phyloP scores from a whole-genome alignment of 192 early-diverging fungal genomes.

The Gigaspora rosea region DNA sequence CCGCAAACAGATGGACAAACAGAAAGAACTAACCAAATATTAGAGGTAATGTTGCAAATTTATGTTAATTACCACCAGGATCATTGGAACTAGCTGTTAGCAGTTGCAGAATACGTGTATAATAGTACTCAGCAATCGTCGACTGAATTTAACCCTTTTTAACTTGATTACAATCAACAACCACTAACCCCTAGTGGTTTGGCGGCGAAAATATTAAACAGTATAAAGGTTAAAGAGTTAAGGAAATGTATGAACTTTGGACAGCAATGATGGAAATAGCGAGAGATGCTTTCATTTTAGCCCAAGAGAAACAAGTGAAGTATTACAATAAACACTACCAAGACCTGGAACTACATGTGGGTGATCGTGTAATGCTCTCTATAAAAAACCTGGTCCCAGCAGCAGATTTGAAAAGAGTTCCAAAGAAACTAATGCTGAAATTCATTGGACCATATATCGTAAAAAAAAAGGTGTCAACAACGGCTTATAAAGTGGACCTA shows the following conservation, averaged over 20 bases:
- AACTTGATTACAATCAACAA: neutral
- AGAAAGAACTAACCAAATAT: conserved; percentile 25
- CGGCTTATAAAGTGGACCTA: conserved; percentile 33
- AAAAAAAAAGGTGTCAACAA: neutral
- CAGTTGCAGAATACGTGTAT: conserved; percentile 51
- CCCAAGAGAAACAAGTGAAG: too few relatives aligned
- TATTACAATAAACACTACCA: neutral
- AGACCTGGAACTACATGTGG: neutral
- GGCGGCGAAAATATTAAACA: too few relatives aligned
- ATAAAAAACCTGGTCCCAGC: too few relatives aligned
- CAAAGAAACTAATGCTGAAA: conserved; percentile 34
- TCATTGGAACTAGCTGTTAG: conserved; percentile 50
- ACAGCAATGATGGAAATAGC: neutral
- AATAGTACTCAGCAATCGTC: conserved; percentile 44
- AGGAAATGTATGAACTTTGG: neutral
- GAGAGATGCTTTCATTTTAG: conserved; percentile 18
- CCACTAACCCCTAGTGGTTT: neutral
- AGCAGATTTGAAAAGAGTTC: conserved; percentile 34
- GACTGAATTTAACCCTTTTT: neutral
- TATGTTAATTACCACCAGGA: conserved; percentile 38
- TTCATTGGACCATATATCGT: conserved; percentile 34
- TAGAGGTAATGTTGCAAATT: conserved; percentile 34
- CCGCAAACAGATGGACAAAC: conserved; percentile 42
- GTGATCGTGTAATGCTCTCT: too few relatives aligned
- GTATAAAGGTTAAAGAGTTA: neutral